Base-by-base conservation (phyloP, 2,329 filamentous ascomycete genomes). In the Venturia pyrina region DNA sequence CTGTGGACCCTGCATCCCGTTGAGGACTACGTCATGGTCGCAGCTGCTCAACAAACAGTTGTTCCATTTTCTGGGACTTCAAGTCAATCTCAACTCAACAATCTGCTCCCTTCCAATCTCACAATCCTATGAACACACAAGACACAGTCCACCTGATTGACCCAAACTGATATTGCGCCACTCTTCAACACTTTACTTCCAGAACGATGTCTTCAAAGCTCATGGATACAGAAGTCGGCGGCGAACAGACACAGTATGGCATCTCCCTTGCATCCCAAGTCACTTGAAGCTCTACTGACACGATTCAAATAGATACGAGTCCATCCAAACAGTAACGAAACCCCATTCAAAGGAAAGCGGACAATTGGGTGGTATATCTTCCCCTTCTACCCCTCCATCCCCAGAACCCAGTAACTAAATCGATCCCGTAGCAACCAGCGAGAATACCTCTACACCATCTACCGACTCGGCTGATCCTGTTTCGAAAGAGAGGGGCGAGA, bases 151-250 rank as follows among this genome's bases (percentile, higher is more conserved):
- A 43, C 11, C 13, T 43, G 4, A 43, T 5, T 15, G 13, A 43
- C 11, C 11, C 15, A 13, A 43, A 43, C 15, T 43, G 41, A 43
- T 10, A 3, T 43, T 43, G 8, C 7, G 40, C 3, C 7, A 43
- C 40, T 8, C 11, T 3, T 43, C 7, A 3, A 43, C 21, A 11
- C 32, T 10, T 61, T 32, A 28, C 21, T 40, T 21, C 5, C 15
- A 34, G 43, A 53, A 17, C 7, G 17, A 85, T 85, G 82, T 80
- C 82, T 68, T 75, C 77, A 15, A 64, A 53, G 68, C 76, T 87
- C 53, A 83, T 87, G 80, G 80, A 85, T 69, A 86, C 83, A 40
- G 81, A 81, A 66, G 78, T 79, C 21, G 85, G 86, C 71, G 86
- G 86, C 69, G 84, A 87, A 73, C 79, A 79, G 66, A 82, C 81